A percentile compares a stretch with the other conserved stretches of the same genome.
Conservation (phyloP, 2,329 filamentous ascomycete genomes). For the Nakataea oryzae region DNA sequence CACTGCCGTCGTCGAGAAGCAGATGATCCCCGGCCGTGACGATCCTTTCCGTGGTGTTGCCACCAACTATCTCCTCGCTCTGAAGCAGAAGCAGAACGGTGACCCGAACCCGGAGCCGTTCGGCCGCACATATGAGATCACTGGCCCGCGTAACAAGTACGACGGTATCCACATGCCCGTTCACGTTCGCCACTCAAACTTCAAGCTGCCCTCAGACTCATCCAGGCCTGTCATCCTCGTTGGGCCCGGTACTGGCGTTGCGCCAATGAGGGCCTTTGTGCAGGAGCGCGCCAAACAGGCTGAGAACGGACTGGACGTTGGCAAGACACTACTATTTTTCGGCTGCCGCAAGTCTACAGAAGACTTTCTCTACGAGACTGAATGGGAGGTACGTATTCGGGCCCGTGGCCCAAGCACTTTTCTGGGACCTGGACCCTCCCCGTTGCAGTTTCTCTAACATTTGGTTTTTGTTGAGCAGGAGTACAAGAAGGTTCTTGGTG, state of each 20-base stretch:
- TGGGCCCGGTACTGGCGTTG: slow-evolving; percentile 91
- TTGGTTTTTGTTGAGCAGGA: slow-evolving; percentile 37
- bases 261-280: slow-evolving; percentile 89
- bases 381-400: slow-evolving; percentile 82
- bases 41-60: slow-evolving; percentile 85
- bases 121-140: slow-evolving; percentile 77
- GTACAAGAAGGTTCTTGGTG: slow-evolving; percentile 73
- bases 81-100: slow-evolving; percentile 94
- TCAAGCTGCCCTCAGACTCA: slow-evolving; percentile 94
- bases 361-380: slow-evolving; percentile 84
- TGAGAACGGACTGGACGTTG: slow-evolving; percentile 69
- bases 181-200: slow-evolving; percentile 95
- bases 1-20: slow-evolving; percentile 86
- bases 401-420: background rate
- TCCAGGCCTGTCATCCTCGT: slow-evolving; percentile 92
- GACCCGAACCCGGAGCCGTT: slow-evolving; percentile 74
- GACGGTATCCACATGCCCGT: slow-evolving; percentile 91
- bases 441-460: background rate
- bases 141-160: slow-evolving; percentile 90
- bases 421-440: background rate
- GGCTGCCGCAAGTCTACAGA: slow-evolving; percentile 82
- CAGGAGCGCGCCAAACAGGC: slow-evolving; percentile 85
- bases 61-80: slow-evolving; percentile 88
- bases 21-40: slow-evolving; percentile 63
- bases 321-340: slow-evolving; percentile 85